phyloP scores from a whole-genome alignment of 176 grass and related monocot genomes.

The Phoenix dactylifera region DNA sequence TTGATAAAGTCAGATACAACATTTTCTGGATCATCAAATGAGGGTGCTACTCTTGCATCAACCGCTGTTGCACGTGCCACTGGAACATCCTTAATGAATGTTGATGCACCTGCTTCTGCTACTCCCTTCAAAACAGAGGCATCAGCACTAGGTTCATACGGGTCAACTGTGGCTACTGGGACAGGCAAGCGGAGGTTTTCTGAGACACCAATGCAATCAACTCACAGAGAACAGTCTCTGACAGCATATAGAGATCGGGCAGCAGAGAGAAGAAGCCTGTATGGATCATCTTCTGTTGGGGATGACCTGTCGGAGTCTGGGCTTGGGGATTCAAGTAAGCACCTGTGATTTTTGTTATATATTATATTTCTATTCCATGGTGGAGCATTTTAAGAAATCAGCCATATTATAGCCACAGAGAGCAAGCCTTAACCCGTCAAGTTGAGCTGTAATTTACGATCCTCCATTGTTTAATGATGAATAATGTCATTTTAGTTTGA shows the following conservation, averaged over 20 bases:
- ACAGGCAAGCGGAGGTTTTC: constrained; percentile 89
- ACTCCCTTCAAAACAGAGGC: constrained; percentile 72
- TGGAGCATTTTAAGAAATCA: background rate
- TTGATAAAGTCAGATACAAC: constrained; percentile 50
- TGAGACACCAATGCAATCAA: constrained; percentile 47
- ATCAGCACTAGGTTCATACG: constrained; percentile 49
- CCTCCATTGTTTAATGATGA: too few relatives aligned
- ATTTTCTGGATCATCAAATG: constrained; percentile 38
- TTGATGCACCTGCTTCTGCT: constrained; percentile 18
- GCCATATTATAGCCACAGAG: too few relatives aligned
- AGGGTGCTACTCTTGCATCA: constrained; percentile 7
- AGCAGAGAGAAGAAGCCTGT: constrained; percentile 84
- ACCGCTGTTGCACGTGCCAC: constrained; percentile 18
- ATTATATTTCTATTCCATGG: background rate
- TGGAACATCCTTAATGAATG: constrained; percentile 16
- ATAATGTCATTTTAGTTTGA: too few relatives aligned
- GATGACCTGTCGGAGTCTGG: constrained; percentile 28
- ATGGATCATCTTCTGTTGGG: constrained; percentile 54
- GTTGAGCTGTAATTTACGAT: too few relatives aligned
- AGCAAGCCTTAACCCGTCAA: too few relatives aligned
- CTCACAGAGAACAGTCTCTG: constrained; percentile 30
- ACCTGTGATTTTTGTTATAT: background rate
- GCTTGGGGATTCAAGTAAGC: constrained; percentile 72
- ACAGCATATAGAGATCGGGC: constrained; percentile 86
- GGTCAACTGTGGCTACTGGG: constrained; percentile 37